Percentiles rank a stretch among this genome's conserved stretches.
Evolutionary conservation across 345 rosid genomes (phyloP).

Genomic region (Brassica carinata): DNA sequence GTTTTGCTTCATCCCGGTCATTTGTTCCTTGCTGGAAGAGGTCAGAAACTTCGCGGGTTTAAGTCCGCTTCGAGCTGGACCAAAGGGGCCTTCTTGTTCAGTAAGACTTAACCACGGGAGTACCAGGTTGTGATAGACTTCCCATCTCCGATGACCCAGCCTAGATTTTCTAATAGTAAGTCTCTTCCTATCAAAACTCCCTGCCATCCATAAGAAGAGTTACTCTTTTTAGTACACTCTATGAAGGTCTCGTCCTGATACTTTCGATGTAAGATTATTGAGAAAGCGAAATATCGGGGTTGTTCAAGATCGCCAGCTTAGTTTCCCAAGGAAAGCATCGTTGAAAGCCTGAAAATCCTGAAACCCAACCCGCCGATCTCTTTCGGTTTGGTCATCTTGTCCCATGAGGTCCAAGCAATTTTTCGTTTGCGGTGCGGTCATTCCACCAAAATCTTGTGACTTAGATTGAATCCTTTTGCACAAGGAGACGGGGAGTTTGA

Average conservation of each 20-base stretch:
- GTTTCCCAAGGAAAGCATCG: background rate
- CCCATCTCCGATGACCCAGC: background rate
- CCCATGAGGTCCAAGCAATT: background rate
- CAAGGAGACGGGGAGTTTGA: background rate
- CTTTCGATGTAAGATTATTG: background rate
- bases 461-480: background rate
- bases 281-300: background rate
- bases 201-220: background rate
- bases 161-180: background rate
- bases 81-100: background rate
- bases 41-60: background rate
- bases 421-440: background rate
- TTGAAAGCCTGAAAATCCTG: background rate
- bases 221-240: background rate
- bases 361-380: background rate
- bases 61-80: background rate
- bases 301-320: background rate
- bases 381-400: background rate
- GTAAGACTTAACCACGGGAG: background rate
- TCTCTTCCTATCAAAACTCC: background rate
- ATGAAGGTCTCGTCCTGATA: background rate
- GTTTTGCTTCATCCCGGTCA: background rate
- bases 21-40: background rate
- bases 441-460: background rate
- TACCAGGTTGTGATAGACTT: background rate